Percentiles rank a stretch among this genome's conserved stretches.
Conservation (phyloP, 495 filamentous ascomycete genomes). For the Sphaerosporella brunnea region DNA sequence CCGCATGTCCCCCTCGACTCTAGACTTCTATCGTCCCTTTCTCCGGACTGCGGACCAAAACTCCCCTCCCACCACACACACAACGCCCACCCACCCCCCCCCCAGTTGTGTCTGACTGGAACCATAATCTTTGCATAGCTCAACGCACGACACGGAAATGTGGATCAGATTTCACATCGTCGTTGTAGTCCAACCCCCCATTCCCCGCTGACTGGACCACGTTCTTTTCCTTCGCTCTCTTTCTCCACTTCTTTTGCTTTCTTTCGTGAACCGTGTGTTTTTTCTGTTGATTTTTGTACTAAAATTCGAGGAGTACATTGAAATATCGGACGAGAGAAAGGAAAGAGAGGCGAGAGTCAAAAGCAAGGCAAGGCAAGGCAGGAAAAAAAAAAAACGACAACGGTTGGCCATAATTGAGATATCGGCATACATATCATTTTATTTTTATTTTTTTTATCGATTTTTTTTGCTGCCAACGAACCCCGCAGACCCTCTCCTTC, state of each 20-base stretch:
- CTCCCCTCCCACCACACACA: too few species aligned
- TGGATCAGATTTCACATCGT: constrained; percentile 1
- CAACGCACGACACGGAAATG: constrained; percentile 6
- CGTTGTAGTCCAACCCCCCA: background rate
- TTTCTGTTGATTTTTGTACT: background rate
- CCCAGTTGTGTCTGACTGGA: constrained; percentile 1
- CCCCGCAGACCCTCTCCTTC: too few species aligned
- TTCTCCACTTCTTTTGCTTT: background rate
- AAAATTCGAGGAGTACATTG: too few species aligned
- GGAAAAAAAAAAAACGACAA: background rate
- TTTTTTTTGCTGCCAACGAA: background rate
- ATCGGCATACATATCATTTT: too few species aligned
- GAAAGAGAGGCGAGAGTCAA: background rate
- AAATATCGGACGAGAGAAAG: background rate
- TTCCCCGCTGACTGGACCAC: too few species aligned
- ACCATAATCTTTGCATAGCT: background rate
- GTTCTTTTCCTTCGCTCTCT: background rate
- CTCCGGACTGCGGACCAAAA: constrained; percentile 2
- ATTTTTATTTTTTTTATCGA: too few species aligned
- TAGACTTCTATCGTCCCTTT: constrained; percentile 1
- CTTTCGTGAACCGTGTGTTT: background rate
- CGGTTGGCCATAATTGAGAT: too few species aligned
- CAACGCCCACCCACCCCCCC: too few species aligned
- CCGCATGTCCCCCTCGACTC: constrained; percentile 3
- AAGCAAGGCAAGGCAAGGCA: background rate